phyloP scores from a whole-genome alignment of 2,329 filamentous ascomycete genomes.

The Diaporthe citriasiana region DNA sequence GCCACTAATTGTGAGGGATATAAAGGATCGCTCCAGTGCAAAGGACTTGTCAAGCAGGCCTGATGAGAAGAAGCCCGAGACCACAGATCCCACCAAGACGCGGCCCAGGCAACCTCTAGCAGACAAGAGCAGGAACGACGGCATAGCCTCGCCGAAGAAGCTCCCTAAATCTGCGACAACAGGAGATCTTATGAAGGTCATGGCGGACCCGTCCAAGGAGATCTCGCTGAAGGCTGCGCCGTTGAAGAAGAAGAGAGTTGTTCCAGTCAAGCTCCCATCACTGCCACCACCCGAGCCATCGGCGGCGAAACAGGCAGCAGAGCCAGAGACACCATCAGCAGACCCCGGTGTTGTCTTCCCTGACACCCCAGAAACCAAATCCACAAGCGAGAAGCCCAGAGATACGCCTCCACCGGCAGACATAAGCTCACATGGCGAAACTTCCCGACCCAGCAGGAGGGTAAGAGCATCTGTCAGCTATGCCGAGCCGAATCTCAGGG shows the following conservation, averaged over 20 bases:
- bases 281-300: constrained; percentile 43
- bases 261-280: constrained; percentile 50
- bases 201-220: constrained; percentile 39
- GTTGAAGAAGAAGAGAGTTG: constrained; percentile 45
- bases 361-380: constrained; percentile 63
- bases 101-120: constrained; percentile 63
- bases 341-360: constrained; percentile 61
- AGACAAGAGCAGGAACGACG: constrained; percentile 72
- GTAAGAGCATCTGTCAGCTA: constrained; percentile 81
- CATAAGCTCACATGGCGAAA: constrained; percentile 68
- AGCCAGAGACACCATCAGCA: constrained; percentile 53
- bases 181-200: constrained; percentile 50
- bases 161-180: constrained; percentile 49
- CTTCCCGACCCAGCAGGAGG: constrained; percentile 75
- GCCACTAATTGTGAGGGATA: constrained; percentile 43
- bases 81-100: constrained; percentile 44
- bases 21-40: constrained; percentile 58
- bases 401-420: constrained; percentile 74
- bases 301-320: constrained; percentile 44
- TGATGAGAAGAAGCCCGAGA: constrained; percentile 54
- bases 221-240: constrained; percentile 42
- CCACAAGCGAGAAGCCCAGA: constrained; percentile 52
- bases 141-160: constrained; percentile 72
- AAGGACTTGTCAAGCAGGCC: constrained; percentile 62
- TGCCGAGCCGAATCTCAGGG: constrained; percentile 83